Evolutionary conservation across 768 basidiomycete genomes (phyloP), one percentile per base, ranked within the genome.

Genomic region (Phaeolepiota aurea): DNA sequence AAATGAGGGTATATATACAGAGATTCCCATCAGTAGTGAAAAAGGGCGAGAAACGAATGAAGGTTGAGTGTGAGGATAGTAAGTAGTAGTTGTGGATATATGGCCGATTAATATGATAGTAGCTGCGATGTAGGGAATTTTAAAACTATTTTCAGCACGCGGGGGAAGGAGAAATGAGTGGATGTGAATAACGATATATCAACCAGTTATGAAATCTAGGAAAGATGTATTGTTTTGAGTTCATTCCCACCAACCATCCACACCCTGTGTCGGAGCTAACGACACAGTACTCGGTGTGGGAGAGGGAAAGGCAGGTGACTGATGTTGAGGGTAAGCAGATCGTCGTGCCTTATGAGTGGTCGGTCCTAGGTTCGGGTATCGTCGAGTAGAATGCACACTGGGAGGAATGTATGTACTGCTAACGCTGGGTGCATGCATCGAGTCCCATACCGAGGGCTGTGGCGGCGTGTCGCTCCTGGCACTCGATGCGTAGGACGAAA

Each of bases 201-300:
- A n/a, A n/a, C n/a, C n/a, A n/a, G n/a, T 28, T n/a, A 28, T 28
- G 25, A 7, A 28, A 28, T 34, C n/a, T n/a, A 32, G 5, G 40
- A 33, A 31, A 32, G 9, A 7, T 35, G 12, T 16, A 35, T 9
- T 35, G 16, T 14, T 14, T 15, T 32, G 34, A 20, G 40, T 46
- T 64, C 66, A 86, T 50, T 66, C 63, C 74, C 78, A 90, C 88
- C 87, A 91, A 23, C 87, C 88, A 35, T 90, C 81, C 1, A 77
- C 68, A 31, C 76, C 76, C 43, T 76, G 65, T 1, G 83, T 87
- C 4, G 82, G 84, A 5, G 79, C 71, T 20, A 74, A 66, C 15
- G 84, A 86, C n/a, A 82, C 79, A 1, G 66, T 74, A 52, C 88
- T 90, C 18, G 77, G 79, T 19, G 87, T 79, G 5, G 88, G 88